Evolutionary conservation across 805 yeast species (phyloP).

Genomic region (Metschnikowia cerradonensis): DNA sequence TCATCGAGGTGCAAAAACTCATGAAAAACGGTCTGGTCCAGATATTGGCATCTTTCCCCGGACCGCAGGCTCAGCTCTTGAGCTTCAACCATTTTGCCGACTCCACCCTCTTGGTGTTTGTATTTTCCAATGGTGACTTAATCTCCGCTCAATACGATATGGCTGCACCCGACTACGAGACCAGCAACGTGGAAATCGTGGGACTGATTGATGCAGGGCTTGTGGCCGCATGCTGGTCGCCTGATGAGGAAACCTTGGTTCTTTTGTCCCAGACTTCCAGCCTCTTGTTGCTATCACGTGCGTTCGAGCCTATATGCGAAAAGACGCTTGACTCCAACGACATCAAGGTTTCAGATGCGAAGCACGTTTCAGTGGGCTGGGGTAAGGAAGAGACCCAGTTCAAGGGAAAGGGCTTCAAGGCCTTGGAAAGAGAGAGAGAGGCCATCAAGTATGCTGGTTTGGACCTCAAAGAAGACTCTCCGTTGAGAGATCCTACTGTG

Average conservation of each 20-base stretch:
- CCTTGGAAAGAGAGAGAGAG: conserved; percentile 56
- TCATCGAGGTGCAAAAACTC: conserved; percentile 74
- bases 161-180: conserved; percentile 40
- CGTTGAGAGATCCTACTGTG: conserved; percentile 84
- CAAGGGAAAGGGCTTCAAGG: conserved; percentile 87
- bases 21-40: conserved; percentile 57
- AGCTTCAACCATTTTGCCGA: conserved; percentile 71
- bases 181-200: conserved; percentile 62
- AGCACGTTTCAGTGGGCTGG: conserved; percentile 97
- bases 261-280: conserved; percentile 60
- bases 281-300: conserved; percentile 63
- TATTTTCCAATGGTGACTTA: conserved; percentile 75
- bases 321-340: conserved; percentile 56
- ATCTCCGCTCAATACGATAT: conserved; percentile 60
- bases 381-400: conserved; percentile 96
- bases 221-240: conserved; percentile 76
- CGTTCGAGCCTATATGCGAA: conserved; percentile 78
- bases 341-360: conserved; percentile 51
- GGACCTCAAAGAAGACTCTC: conserved; percentile 53
- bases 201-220: conserved; percentile 82
- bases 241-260: conserved; percentile 82
- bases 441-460: conserved; percentile 64
- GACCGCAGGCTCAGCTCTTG: conserved; percentile 37
- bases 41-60: conserved; percentile 59
- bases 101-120: conserved; percentile 57